Conservation (phyloP, 208 protist species). For the Leishmania turanica region DNA sequence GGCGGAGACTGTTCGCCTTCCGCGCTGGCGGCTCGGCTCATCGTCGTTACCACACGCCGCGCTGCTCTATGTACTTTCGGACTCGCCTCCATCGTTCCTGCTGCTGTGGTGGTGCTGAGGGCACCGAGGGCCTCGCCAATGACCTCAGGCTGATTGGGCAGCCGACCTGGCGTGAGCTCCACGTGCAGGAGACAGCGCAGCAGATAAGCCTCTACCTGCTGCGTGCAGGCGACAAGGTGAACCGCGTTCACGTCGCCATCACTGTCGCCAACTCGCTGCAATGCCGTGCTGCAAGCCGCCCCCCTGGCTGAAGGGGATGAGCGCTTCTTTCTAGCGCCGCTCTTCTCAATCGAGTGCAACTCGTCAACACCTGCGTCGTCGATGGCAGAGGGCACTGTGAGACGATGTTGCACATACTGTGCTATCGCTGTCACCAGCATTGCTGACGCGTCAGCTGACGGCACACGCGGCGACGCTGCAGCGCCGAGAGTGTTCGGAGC, state of each 20-base stretch:
- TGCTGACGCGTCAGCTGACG: not conserved
- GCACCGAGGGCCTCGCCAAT: constrained; percentile 1
- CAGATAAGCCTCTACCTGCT: constrained; percentile 9
- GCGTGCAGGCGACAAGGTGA: not conserved
- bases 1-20: constrained; percentile 9
- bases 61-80: not conserved
- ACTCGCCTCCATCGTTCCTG: not conserved
- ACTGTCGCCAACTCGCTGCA: not conserved
- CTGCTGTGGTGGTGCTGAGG: not conserved
- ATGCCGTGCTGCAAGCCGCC: not conserved
- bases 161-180: not conserved
- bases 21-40: not conserved
- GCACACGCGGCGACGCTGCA: not conserved
- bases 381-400: not conserved
- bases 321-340: not conserved
- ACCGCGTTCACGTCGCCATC: not conserved
- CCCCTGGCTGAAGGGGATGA: not conserved
- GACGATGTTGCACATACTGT: constrained; percentile 2
- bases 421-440: constrained; percentile 1
- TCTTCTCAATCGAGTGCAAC: not conserved
- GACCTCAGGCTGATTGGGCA: constrained; percentile 26
- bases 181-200: constrained; percentile 33
- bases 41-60: not conserved
- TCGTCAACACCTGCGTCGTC: not conserved
- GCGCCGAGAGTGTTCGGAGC: not conserved